Percentiles rank a stretch among this genome's conserved stretches.
Conservation (phyloP, 1,284 basidiomycete genomes). For the Cryptococcus hybrid region DNA sequence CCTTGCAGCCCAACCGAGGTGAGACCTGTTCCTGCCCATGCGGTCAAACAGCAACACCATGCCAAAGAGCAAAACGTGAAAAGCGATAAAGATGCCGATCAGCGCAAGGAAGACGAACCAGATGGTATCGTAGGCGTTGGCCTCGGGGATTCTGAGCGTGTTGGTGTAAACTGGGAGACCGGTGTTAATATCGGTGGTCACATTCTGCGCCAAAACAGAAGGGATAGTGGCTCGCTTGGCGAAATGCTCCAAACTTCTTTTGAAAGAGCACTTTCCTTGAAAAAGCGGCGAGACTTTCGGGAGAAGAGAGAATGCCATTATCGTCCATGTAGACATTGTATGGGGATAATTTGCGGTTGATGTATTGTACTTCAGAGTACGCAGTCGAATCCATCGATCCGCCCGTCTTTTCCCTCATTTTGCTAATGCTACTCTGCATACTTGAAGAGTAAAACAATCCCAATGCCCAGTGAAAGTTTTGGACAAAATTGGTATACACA, state of each 20-base stretch:
- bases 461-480: constrained; percentile 87
- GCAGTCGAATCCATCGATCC: constrained; percentile 66
- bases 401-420: constrained; percentile 77
- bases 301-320: constrained; percentile 42
- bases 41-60: constrained; percentile 48
- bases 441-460: constrained; percentile 69
- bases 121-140: constrained; percentile 79
- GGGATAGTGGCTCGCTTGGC: constrained; percentile 59
- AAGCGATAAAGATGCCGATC: constrained; percentile 57
- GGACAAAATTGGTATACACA: constrained; percentile 71
- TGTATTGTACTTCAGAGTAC: constrained; percentile 59
- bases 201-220: constrained; percentile 56
- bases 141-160: constrained; percentile 66
- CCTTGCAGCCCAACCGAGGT: constrained; percentile 43
- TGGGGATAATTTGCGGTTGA: constrained; percentile 74
- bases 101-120: constrained; percentile 70
- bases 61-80: constrained; percentile 59
- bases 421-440: constrained; percentile 75
- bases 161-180: constrained; percentile 80
- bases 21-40: constrained; percentile 27
- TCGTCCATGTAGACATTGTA: constrained; percentile 59
- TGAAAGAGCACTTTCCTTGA: constrained; percentile 7
- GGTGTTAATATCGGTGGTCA: constrained; percentile 56
- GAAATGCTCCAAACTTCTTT: constrained; percentile 6
- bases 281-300: constrained; percentile 15